Evolutionary conservation across 495 filamentous ascomycete genomes (phyloP).

Genomic region (Talaromyces stipitatus): DNA sequence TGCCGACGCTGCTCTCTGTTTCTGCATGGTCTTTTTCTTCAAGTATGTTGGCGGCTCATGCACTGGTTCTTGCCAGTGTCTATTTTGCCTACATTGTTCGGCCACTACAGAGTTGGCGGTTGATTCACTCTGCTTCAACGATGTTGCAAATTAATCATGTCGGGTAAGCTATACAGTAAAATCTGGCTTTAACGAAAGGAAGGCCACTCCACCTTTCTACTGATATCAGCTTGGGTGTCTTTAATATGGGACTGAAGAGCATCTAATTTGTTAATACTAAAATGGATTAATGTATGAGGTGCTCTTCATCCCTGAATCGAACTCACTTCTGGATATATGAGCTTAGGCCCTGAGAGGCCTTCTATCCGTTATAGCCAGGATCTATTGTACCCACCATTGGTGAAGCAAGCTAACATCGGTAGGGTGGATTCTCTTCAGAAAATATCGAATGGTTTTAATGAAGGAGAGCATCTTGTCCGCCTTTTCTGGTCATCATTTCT

Average conservation of each 20-base stretch:
- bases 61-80: constrained; percentile 24
- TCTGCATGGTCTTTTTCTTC: constrained; percentile 24
- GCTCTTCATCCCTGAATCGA: no score
- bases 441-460: constrained; percentile 3
- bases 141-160: constrained; percentile 20
- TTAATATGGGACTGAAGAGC: no score
- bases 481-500: constrained; percentile 30
- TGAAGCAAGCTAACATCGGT: not conserved
- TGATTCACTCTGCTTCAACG: constrained; percentile 22
- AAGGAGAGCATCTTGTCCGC: constrained; percentile 20
- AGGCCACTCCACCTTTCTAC: no score
- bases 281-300: no score
- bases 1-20: constrained; percentile 21
- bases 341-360: no score
- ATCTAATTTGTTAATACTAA: no score
- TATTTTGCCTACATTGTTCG: constrained; percentile 27
- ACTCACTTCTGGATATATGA: no score
- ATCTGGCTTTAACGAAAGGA: no score
- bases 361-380: no score
- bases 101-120: constrained; percentile 26
- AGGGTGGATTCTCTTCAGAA: not conserved
- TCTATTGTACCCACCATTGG: not conserved
- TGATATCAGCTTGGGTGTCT: no score
- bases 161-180: no score
- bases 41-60: constrained; percentile 20